Base-by-base conservation (phyloP, 371 early-diverging fungal genomes). In the Mucor racemosus region DNA sequence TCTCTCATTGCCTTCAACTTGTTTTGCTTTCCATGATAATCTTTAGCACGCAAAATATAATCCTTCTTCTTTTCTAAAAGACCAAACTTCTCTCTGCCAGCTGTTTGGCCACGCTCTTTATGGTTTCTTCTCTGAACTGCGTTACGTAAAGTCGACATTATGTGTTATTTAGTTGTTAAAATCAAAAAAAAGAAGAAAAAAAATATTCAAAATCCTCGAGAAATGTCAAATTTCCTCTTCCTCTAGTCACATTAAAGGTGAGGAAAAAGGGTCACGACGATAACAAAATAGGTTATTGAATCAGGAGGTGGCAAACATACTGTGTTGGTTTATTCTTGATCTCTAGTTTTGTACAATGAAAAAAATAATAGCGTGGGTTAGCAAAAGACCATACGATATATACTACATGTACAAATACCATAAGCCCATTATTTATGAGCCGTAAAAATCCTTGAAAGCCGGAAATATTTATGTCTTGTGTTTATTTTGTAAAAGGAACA, bases 1-100 rank as follows among this genome's bases (percentile, higher is more conserved):
- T 93, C 90, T 50, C 88, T 82, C 78, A 98, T 84, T 19, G 89
- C 86, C 78, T 91, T 92, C 61, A 98, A 81, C 46, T 88, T 84
- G 42, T 90, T 85, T 78, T 96, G 89, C 76, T 98, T 97, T 40
- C 74, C 75, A 76, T 94, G 92, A 77, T 87, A 97, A 81, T 98
- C 95, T 72, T 81, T 84, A 35, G 99, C 97, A 84, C 99, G 96
- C 54, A 95, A 87, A 35, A 94, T 86, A 84, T 98, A 98, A 80
- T 98, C 99, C 79, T 97, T 98, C 74, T 97, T 91, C 86, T 98
- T 98, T 72, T 98, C 99, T 34, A 98, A 86, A 14, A 96, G 80
- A 7, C 98, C 99, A 33, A 86, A 82, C 68, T 76, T 85, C 65
- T 85, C 84, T 54, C 97, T 88, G 26, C 86, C 77, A 7, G 84